Percentiles rank a stretch among this genome's conserved stretches.
phyloP scores from a whole-genome alignment of 441 rosid genomes.

The Raphanus hybrid region DNA sequence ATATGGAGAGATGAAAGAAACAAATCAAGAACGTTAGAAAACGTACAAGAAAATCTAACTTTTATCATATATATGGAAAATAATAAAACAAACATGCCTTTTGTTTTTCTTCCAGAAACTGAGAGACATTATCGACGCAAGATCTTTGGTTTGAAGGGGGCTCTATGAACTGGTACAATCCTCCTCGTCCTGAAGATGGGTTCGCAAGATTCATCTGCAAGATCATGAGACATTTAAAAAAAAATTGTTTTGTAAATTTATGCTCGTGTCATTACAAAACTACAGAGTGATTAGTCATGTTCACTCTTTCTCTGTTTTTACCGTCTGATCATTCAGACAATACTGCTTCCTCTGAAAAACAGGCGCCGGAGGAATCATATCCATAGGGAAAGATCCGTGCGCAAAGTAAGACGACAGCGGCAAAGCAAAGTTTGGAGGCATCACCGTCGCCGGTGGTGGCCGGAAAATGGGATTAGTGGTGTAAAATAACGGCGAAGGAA shows the following conservation, averaged over 20 bases:
- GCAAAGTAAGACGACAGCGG: conserved; percentile 33
- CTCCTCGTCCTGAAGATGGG: conserved; percentile 33
- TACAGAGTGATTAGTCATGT: not conserved
- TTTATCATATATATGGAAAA: not conserved
- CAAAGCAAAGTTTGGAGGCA: conserved; percentile 19
- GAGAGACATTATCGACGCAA: conserved; percentile 29
- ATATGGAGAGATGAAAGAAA: too few relatives aligned
- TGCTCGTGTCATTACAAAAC: not conserved
- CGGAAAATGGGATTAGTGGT: too few relatives aligned
- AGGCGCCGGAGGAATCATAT: conserved; percentile 42
- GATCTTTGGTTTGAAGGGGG: conserved; percentile 81
- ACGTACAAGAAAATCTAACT: too few relatives aligned
- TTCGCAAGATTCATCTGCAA: conserved; percentile 50
- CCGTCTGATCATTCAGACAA: conserved; percentile 20
- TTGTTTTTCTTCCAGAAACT: conserved; percentile 48
- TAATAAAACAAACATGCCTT: conserved; percentile 36
- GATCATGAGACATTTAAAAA: not conserved
- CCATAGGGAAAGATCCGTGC: conserved; percentile 44
- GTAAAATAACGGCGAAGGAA: too few relatives aligned
- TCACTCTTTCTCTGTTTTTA: not conserved
- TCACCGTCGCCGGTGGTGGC: conserved; percentile 5
- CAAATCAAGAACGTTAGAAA: too few relatives aligned
- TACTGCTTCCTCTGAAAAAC: conserved; percentile 42
- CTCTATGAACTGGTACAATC: conserved; percentile 54
- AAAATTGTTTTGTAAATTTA: not conserved